Evolutionary conservation across 805 yeast species (phyloP).

Genomic region (Candida xiaguanensis): DNA sequence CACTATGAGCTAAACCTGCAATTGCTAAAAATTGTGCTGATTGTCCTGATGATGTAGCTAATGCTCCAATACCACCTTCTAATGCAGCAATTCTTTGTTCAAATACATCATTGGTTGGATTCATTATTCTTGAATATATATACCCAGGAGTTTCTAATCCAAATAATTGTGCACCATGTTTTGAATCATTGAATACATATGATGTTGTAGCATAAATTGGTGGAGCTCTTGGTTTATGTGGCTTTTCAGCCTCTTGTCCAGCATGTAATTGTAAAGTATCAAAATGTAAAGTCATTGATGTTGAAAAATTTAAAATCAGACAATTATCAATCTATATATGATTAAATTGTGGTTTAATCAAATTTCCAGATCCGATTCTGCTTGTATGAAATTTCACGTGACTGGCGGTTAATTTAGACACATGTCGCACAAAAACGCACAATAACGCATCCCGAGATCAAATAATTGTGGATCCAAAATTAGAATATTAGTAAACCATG

Average conservation of each 20-base stretch:
- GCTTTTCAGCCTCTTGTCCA: slow-evolving; percentile 73
- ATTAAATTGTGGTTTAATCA: neutral
- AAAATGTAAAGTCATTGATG: slow-evolving; percentile 49
- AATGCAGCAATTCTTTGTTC: slow-evolving; percentile 91
- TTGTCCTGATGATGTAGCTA: slow-evolving; percentile 93
- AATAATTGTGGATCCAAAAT: neutral
- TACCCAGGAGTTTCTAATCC: slow-evolving; percentile 80
- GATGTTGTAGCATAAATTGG: slow-evolving; percentile 94
- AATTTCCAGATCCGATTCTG: neutral
- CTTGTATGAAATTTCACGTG: slow-evolving; percentile 1
- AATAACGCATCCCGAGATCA: neutral
- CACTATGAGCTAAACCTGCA: slow-evolving; percentile 77
- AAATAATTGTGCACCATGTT: slow-evolving; percentile 89
- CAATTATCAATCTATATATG: neutral
- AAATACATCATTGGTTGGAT: slow-evolving; percentile 89
- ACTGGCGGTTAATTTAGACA: neutral
- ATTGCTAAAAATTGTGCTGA: slow-evolving; percentile 90
- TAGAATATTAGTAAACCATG: neutral
- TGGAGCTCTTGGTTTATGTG: slow-evolving; percentile 77
- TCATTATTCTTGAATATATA: slow-evolving; percentile 85
- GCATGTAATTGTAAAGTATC: slow-evolving; percentile 95
- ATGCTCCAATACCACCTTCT: slow-evolving; percentile 88
- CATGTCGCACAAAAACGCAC: neutral
- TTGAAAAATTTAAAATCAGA: neutral
- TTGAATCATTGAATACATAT: slow-evolving; percentile 79